These are phyloP conservation scores for Glebionis coronaria DNA, from an alignment of 129 eudicot genomes.

Conservation along the genomic window DNA sequence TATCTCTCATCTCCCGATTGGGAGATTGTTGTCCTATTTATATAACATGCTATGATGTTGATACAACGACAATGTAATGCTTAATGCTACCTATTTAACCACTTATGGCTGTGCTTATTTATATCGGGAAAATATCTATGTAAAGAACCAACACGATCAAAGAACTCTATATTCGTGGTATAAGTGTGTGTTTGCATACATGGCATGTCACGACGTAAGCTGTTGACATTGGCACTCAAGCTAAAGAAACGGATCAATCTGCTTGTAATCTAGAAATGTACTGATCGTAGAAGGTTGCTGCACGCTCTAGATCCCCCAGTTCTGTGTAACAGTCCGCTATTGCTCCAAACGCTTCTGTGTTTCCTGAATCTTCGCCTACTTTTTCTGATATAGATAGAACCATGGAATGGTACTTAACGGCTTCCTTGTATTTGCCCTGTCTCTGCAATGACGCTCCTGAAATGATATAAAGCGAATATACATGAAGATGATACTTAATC, in stretches of 20 bases:
- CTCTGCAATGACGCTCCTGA: slow-evolving; percentile 12
- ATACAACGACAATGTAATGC: slow-evolving; percentile 17
- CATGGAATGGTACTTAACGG: not conserved
- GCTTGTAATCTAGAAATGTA: slow-evolving; percentile 9
- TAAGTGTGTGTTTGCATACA: not conserved
- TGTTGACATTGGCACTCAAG: not conserved
- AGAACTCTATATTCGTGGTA: not conserved
- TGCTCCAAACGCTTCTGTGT: slow-evolving; percentile 11
- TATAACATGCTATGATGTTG: slow-evolving; percentile 20
- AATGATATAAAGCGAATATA: not conserved
- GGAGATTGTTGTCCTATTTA: slow-evolving; percentile 13
- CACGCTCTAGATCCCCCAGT: not conserved
- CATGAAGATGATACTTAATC: not conserved
- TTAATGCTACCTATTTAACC: slow-evolving; percentile 22
- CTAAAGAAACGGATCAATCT: not conserved
- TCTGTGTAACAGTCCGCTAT: slow-evolving; percentile 7
- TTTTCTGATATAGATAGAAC: not conserved
- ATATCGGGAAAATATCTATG: too few species aligned
- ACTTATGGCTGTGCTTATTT: not conserved
- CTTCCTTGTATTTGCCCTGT: not conserved
- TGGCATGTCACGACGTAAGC: not conserved
- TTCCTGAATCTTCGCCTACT: slow-evolving; percentile 3
- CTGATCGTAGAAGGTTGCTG: slow-evolving; percentile 8
- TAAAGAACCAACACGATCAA: too few species aligned
- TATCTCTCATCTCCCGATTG: not conserved